Percentiles rank a stretch among this genome's conserved stretches.
These are phyloP conservation scores for Metarhizium brunneum DNA, from an alignment of 2,329 filamentous ascomycete species.

Conservation along the genomic window DNA sequence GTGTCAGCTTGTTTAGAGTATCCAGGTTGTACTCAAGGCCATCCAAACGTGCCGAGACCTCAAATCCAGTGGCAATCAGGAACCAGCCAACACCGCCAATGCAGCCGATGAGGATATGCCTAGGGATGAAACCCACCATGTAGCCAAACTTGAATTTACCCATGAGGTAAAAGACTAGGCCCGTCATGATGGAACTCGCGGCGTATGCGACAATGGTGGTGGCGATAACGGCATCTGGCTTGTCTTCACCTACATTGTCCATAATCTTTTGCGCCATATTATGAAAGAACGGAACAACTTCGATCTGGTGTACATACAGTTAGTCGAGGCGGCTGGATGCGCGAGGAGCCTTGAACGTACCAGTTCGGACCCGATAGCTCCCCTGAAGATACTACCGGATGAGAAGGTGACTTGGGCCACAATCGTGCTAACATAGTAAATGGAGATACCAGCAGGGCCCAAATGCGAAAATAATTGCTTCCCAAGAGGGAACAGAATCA, in stretches of 20 bases:
- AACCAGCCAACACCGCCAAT: conserved; percentile 98
- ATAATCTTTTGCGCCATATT: conserved; percentile 94
- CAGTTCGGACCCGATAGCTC: conserved; percentile 90
- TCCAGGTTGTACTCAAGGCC: conserved; percentile 74
- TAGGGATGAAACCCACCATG: conserved; percentile 91
- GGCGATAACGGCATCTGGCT: conserved; percentile 78
- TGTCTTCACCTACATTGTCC: conserved; percentile 64
- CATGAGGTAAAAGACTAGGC: conserved; percentile 84
- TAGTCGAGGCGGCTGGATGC: not conserved
- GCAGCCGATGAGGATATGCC: conserved; percentile 92
- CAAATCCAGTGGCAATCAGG: conserved; percentile 80
- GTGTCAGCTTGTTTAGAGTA: conserved; percentile 67
- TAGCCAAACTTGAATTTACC: conserved; percentile 81
- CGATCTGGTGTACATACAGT: conserved; percentile 50
- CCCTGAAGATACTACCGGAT: conserved; percentile 75
- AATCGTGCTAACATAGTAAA: conserved; percentile 98
- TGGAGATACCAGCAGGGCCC: conserved; percentile 89
- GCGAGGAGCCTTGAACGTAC: conserved; percentile 30
- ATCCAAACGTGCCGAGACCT: conserved; percentile 83
- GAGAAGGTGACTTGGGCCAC: conserved; percentile 89
- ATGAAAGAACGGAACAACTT: conserved; percentile 97
- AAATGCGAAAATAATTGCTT: conserved; percentile 76
- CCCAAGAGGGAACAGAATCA: conserved; percentile 91
- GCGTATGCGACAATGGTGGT: conserved; percentile 91
- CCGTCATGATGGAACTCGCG: conserved; percentile 82